These are phyloP conservation scores for Aspergillus bertholletiae DNA, from an alignment of 495 filamentous ascomycete species.

Conservation along the genomic window DNA sequence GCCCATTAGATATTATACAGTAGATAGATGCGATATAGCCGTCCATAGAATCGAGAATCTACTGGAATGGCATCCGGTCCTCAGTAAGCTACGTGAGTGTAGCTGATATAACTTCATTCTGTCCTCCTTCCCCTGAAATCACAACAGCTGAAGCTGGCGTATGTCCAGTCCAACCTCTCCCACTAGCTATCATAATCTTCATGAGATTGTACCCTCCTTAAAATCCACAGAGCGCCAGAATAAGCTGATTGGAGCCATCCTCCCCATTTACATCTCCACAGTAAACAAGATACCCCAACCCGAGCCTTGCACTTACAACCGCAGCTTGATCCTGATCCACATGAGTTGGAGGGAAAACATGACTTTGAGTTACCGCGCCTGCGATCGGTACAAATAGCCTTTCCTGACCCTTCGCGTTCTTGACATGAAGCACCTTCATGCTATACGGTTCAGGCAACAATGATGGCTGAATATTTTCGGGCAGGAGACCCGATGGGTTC, in stretches of 20 bases:
- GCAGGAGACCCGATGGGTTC: conserved; percentile 9
- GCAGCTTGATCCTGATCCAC: conserved; percentile 29
- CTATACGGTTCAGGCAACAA: conserved; percentile 33
- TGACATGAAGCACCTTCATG: conserved; percentile 42
- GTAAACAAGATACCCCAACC: conserved; percentile 38
- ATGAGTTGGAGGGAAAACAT: conserved; percentile 20
- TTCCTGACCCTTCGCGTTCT: conserved; percentile 20
- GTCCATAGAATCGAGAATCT: no score
- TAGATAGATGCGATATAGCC: no score
- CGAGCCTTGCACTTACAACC: conserved; percentile 30
- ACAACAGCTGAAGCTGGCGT: no score
- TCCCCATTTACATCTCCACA: conserved; percentile 47
- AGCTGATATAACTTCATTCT: no score
- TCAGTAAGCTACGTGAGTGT: no score
- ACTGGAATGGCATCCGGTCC: no score
- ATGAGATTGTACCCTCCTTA: no score
- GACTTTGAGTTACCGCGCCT: conserved; percentile 14
- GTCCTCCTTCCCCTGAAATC: no score
- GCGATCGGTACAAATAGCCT: conserved; percentile 28
- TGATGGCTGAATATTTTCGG: conserved; percentile 6
- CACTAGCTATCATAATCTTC: no score
- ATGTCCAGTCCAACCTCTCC: no score
- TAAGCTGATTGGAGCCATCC: conserved; percentile 26
- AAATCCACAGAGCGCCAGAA: conserved; percentile 31
- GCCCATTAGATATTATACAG: no score